phyloP scores from a whole-genome alignment of 2,329 filamentous ascomycete genomes.

The Sporothrix pseudoabietina region DNA sequence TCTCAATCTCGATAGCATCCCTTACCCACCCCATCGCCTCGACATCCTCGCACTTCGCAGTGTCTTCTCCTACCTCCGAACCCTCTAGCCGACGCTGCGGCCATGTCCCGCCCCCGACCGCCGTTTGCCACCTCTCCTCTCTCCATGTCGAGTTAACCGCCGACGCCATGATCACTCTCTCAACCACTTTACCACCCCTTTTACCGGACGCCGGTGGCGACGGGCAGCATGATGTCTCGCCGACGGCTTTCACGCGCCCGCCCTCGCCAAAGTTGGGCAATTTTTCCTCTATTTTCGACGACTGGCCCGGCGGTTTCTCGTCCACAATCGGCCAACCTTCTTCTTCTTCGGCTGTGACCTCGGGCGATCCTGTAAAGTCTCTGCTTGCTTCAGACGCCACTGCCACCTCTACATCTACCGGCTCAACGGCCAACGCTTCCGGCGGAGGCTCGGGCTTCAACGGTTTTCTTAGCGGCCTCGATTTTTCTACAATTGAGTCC shows the following conservation, averaged over 20 bases:
- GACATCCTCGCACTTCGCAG: neutral
- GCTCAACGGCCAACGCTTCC: neutral
- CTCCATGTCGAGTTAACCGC: constrained; percentile 27
- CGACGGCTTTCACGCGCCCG: constrained; percentile 12
- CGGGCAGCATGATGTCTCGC: neutral
- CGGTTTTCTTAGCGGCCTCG: constrained; percentile 32
- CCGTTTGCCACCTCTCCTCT: constrained; percentile 24
- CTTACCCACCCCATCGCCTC: neutral
- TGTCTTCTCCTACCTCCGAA: neutral
- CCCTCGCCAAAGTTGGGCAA: constrained; percentile 32
- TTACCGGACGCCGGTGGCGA: constrained; percentile 12
- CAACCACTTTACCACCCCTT: neutral
- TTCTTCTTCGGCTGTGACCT: neutral
- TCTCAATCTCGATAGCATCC: neutral
- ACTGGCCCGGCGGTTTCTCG: constrained; percentile 6
- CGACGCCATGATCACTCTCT: constrained; percentile 25
- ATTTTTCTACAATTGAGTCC: constrained; percentile 12
- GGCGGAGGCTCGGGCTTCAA: neutral
- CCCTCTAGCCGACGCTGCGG: constrained; percentile 19
- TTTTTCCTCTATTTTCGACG: constrained; percentile 28
- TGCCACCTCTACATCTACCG: neutral
- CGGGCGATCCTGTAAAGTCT: constrained; percentile 19
- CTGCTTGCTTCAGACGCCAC: neutral
- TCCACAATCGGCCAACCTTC: neutral
- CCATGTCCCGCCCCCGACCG: constrained; percentile 31